phyloP scores from a whole-genome alignment of 2,329 filamentous ascomycete species.

The Pseudogymnoascus sp. region DNA sequence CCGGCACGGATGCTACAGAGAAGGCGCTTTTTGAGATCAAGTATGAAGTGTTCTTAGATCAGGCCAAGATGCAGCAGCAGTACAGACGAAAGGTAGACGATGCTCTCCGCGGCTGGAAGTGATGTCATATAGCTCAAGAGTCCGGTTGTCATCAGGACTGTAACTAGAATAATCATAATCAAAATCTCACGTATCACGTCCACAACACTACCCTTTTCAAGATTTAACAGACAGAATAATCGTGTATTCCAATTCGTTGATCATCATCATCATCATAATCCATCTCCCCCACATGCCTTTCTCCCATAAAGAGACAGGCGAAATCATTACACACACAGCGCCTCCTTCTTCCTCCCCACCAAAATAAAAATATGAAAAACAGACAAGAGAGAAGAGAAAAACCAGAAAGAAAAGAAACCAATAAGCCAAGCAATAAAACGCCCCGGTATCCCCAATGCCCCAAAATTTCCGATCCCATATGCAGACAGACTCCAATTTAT shows the following conservation, averaged over 20 bases:
- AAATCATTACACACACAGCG: constrained; percentile 4
- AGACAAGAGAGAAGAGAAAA: constrained; percentile 2
- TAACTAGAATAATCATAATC: neutral
- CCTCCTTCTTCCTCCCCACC: neutral
- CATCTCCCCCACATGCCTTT: neutral
- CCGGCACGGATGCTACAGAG: constrained; percentile 62
- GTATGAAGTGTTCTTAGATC: constrained; percentile 92
- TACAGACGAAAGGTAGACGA: constrained; percentile 75
- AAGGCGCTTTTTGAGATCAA: constrained; percentile 77
- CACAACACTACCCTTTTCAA: neutral
- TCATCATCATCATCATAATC: neutral
- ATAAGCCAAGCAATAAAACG: neutral
- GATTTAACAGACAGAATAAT: neutral
- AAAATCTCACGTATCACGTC: neutral
- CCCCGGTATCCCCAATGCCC: neutral
- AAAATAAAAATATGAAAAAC: neutral
- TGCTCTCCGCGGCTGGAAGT: constrained; percentile 37
- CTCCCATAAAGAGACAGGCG: neutral
- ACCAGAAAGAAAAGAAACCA: neutral
- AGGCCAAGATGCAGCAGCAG: constrained; percentile 74
- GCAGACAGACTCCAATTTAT: constrained; percentile 1
- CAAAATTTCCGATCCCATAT: neutral
- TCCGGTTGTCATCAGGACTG: neutral
- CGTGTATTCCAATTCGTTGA: neutral
- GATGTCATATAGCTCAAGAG: neutral